Base-by-base conservation (phyloP, 208 protist genomes). In the Trypanosoma rangeli region DNA sequence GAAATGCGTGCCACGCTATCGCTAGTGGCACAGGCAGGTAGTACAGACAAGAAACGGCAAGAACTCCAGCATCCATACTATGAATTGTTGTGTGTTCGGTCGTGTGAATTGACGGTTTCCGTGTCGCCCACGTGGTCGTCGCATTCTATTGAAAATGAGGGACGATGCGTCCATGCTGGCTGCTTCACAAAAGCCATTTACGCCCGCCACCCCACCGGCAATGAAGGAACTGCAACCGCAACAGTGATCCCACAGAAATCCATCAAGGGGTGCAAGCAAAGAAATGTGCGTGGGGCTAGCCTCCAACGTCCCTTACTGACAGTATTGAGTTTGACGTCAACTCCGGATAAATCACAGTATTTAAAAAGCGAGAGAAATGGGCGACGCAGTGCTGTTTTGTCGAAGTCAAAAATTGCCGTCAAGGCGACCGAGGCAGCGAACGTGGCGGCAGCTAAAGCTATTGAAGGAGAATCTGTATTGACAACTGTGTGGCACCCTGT, bases 81-180 rank as follows among this genome's bases (percentile, higher is more conserved):
- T 35, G 55, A 63, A 24, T 20, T 63, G 26, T 18, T 70, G 35
- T 55, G 54, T 54, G 65, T 70, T 5, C 55, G 33, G 8, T 70
- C 42, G 1, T 31, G 20, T 53, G 24, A 58, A 33, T 12, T 31
- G 49, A 26, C 18, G 49, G n/a, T 5, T n/a, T 26, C 49, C 5
- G n/a, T 12, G 49, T 9, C n/a, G 22, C 16, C 16, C n/a, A 10
- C 10, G 3, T 53, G 12, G n/a, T 26, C 49, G 18, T 3, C n/a
- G 16, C 4, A 20, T 9, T 9, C 7, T 53, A 9, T 28, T 24
- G 35, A 29, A 46, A n/a, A 62, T 15, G 12, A 15, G n/a, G 20
- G 1, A 50, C 13, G 22, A 49, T 7, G 8, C 28, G 13, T 49
- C 29, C 31, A 1, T 62, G 15, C 28, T 24, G 57, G 37, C 22